A percentile compares a stretch with the other conserved stretches of the same genome.
phyloP scores from a whole-genome alignment of 2,329 filamentous ascomycete genomes.

The Claviceps humidiphila region DNA sequence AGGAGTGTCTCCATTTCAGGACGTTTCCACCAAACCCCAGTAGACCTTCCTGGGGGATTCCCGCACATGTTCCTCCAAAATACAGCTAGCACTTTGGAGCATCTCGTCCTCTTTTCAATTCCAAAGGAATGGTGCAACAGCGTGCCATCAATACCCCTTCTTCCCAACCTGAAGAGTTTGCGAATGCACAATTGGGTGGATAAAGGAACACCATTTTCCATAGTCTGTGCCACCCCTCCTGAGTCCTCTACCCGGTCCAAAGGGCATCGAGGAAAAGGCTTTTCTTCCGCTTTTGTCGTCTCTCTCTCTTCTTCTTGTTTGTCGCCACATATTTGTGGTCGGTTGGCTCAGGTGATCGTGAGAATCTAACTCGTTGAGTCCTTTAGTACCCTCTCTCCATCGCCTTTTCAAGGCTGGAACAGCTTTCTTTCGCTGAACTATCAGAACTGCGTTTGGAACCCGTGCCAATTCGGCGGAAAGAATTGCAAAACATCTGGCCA shows the following conservation, averaged over 20 bases:
- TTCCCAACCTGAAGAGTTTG: conserved; percentile 18
- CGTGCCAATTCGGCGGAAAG: conserved; percentile 3
- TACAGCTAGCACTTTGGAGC: conserved; percentile 9
- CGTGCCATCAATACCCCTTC: conserved; percentile 5
- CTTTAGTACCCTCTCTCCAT: conserved; percentile 11
- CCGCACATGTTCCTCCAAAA: conserved; percentile 8
- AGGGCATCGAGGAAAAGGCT: no score
- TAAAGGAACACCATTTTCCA: conserved; percentile 1
- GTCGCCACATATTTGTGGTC: no score
- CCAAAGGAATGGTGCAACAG: conserved; percentile 10
- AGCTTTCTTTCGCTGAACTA: no score
- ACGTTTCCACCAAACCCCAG: neutral
- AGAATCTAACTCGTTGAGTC: neutral
- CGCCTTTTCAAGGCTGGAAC: conserved; percentile 7
- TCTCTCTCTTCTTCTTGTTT: no score
- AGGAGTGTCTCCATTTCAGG: conserved; percentile 6
- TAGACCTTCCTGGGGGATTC: neutral
- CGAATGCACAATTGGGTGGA: conserved; percentile 11
- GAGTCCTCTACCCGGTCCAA: no score
- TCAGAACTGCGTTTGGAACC: no score
- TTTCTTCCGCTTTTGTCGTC: no score
- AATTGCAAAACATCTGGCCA: conserved; percentile 6
- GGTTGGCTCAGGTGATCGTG: no score
- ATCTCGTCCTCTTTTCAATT: conserved; percentile 12
- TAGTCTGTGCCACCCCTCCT: conserved; percentile 1